Percentiles rank a stretch among this genome's conserved stretches.
phyloP scores from a whole-genome alignment of 306 rosid species.

The Malus sylvestris region DNA sequence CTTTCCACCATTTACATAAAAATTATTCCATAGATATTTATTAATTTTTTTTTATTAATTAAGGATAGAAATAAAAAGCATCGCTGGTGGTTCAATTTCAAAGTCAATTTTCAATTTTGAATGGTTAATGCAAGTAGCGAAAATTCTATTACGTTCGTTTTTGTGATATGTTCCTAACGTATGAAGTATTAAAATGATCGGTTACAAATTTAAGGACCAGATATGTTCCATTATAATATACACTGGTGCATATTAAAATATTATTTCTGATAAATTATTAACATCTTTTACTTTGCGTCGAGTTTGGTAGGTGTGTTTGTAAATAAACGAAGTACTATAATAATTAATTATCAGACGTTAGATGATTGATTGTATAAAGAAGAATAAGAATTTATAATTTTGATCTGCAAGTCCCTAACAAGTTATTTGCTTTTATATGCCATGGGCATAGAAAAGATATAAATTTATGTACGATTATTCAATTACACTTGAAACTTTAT shows the following conservation, averaged over 20 bases:
- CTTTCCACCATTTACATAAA: too few relatives aligned
- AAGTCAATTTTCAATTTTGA: slow-evolving; percentile 1
- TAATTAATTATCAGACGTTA: background rate
- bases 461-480: background rate
- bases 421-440: background rate
- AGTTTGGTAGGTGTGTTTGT: background rate
- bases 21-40: too few relatives aligned
- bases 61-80: background rate
- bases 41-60: background rate
- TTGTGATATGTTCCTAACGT: too few relatives aligned
- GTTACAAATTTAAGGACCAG: background rate
- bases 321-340: background rate
- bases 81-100: slow-evolving; percentile 2
- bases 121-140: too few relatives aligned
- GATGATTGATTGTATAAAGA: background rate
- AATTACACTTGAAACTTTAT: slow-evolving; percentile 6
- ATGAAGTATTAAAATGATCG: background rate
- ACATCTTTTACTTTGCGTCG: background rate
- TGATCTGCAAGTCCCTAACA: background rate
- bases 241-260: too few relatives aligned
- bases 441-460: background rate
- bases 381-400: background rate
- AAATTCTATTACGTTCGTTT: too few relatives aligned
- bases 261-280: too few relatives aligned
- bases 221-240: too few relatives aligned